Base-by-base conservation (phyloP, 1,284 basidiomycete genomes). In the Puccinia coronata region DNA sequence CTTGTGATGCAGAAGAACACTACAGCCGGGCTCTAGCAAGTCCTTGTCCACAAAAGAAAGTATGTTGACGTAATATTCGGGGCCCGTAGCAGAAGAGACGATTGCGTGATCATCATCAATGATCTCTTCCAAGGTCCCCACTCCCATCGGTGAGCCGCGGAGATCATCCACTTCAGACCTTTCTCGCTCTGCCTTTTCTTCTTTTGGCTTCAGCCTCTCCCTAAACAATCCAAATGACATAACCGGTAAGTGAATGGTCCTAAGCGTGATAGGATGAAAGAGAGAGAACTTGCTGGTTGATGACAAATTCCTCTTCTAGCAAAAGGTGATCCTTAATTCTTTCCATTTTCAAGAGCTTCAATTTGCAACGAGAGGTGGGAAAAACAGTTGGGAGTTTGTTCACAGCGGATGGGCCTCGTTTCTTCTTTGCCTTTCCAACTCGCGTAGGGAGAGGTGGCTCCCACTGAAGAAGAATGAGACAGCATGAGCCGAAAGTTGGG, bases 21-120 rank as follows among this genome's bases (percentile, higher is more conserved):
- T 92, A 87, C 97, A 99, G 0, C 96, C 94, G 5, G 97, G 97
- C 86, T 99, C 96, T 75, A 99, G 89, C 72, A 96, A 88, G 86
- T 99, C 96, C 88, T 99, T 99, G 91, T 99, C 96, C 84, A 99
- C 96, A 55, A 97, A 97, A 83, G 92, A 94, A 93, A 98, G 95
- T 87, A 99, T 98, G 63, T 94, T 92, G 83, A 99, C 97, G 86
- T 99, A 99, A 87, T 92, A 96, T 87, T 99, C 97, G 43, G 96
- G 96, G 1, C 97, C 96, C 55, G 93, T 94, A 25, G 94, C 91
- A 14, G 93, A 94, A 86, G 94, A 96, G 85, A 99, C 92, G 86
- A 99, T 98, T 28, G 97, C 96, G 86, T 99, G 97, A 89, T 99
- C 97, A 88, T 99, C 97, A 89, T 99, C 97, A 85, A 99, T 97